Conservation (phyloP, 2,329 filamentous ascomycete species). For the Pyricularia grisea region DNA sequence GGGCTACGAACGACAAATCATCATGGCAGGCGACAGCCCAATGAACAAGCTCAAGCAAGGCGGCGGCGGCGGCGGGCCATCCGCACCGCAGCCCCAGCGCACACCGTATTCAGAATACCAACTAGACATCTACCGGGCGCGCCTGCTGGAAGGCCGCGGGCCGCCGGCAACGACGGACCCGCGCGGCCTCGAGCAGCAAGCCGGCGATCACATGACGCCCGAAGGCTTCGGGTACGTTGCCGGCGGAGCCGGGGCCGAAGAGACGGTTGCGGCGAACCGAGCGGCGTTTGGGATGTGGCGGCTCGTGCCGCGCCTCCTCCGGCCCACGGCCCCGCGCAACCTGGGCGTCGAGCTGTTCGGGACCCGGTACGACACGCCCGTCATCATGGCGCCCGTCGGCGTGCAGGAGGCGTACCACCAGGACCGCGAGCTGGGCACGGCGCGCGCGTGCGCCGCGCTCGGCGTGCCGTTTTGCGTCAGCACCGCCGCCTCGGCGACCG, state of each 20-base stretch:
- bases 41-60: not conserved
- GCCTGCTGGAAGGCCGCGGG: constrained; percentile 34
- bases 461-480: constrained; percentile 58
- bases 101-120: constrained; percentile 17
- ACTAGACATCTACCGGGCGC: constrained; percentile 36
- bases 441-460: constrained; percentile 49
- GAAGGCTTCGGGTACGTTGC: constrained; percentile 50
- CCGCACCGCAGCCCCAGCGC: not conserved
- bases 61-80: not conserved
- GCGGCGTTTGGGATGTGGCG: constrained; percentile 44
- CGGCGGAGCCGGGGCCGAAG: constrained; percentile 51
- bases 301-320: constrained; percentile 43
- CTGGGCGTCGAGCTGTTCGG: constrained; percentile 44
- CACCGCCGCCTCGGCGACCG: constrained; percentile 52
- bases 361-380: constrained; percentile 35
- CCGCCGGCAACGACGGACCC: constrained; percentile 50
- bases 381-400: constrained; percentile 60
- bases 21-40: not conserved
- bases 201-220: constrained; percentile 33
- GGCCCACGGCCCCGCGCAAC: constrained; percentile 31
- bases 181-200: constrained; percentile 45
- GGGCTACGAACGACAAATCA: not conserved
- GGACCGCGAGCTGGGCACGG: constrained; percentile 55
- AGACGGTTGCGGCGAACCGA: constrained; percentile 51
- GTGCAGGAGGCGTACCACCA: constrained; percentile 59